phyloP scores from a whole-genome alignment of 2,329 filamentous ascomycete genomes.

The Sclerotinia minor region DNA sequence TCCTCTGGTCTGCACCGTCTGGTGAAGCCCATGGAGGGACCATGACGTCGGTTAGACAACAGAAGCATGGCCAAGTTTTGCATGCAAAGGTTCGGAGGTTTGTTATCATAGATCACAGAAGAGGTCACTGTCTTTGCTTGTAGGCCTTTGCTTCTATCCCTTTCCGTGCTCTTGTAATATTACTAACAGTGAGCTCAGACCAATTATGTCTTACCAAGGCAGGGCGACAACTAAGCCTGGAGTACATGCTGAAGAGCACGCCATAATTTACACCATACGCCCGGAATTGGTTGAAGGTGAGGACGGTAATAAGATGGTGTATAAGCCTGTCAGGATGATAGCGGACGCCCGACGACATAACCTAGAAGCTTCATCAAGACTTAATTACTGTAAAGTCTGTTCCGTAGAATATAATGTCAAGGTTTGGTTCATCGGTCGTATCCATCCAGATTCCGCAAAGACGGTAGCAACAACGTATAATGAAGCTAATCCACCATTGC shows the following conservation, averaged over 20 bases:
- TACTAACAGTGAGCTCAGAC: neutral
- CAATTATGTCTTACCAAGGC: slow-evolving; percentile 25
- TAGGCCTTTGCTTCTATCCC: neutral
- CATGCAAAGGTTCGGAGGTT: slow-evolving; percentile 10
- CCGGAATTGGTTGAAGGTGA: slow-evolving; percentile 13
- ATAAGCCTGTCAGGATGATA: slow-evolving; percentile 26
- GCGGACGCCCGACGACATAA: slow-evolving; percentile 10
- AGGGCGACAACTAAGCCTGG: slow-evolving; percentile 28
- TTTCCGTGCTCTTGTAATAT: too few species aligned
- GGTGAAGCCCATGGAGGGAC: neutral
- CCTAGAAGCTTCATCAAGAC: slow-evolving; percentile 29
- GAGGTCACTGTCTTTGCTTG: slow-evolving; percentile 17
- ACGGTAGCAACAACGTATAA: neutral
- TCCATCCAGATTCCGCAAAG: neutral
- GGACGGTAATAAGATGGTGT: neutral
- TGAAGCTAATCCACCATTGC: neutral
- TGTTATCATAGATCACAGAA: neutral
- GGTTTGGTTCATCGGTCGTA: slow-evolving; percentile 35
- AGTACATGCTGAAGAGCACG: slow-evolving; percentile 24
- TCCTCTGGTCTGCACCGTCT: slow-evolving; percentile 11
- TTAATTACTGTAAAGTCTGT: slow-evolving; percentile 39
- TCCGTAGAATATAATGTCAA: slow-evolving; percentile 38
- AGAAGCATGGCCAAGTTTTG: neutral
- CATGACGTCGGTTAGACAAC: accelerated
- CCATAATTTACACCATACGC: slow-evolving; percentile 9